phyloP scores from a whole-genome alignment of 768 basidiomycete genomes.

The Plicaturopsis crispa region DNA sequence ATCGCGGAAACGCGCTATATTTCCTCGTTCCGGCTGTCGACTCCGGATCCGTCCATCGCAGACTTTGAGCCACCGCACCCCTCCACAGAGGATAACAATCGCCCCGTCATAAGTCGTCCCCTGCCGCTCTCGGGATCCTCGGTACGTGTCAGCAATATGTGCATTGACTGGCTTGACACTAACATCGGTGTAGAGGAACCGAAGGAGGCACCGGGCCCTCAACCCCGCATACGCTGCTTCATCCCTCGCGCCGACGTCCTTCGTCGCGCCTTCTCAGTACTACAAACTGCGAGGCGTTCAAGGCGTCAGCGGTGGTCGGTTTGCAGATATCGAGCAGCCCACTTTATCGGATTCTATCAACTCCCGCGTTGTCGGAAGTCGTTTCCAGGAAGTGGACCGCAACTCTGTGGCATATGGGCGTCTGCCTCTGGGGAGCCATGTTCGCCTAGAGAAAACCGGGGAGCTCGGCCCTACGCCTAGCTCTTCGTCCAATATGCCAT shows the following conservation, averaged over 20 bases:
- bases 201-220: conserved; percentile 37
- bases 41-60: conserved; percentile 64
- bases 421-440: conserved; percentile 53
- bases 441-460: conserved; percentile 44
- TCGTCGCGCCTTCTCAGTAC: conserved; percentile 73
- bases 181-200: conserved; percentile 19
- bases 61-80: conserved; percentile 41
- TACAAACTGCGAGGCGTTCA: conserved; percentile 63
- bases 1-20: conserved; percentile 76
- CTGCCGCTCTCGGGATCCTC: conserved; percentile 36
- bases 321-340: conserved; percentile 36
- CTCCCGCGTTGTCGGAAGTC: conserved; percentile 56
- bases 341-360: conserved; percentile 53
- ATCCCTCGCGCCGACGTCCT: conserved; percentile 69
- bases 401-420: conserved; percentile 50
- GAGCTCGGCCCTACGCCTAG: conserved; percentile 32
- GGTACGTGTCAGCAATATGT: conserved; percentile 19
- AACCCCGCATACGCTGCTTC: conserved; percentile 64
- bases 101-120: conserved; percentile 64
- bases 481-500: too few relatives aligned
- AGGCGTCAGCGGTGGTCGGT: conserved; percentile 53
- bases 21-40: conserved; percentile 63
- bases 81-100: conserved; percentile 30
- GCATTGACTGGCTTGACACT: not conserved
- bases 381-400: conserved; percentile 66